phyloP scores from a whole-genome alignment of 192 early-diverging fungal genomes.

The Coemansia sp. region DNA sequence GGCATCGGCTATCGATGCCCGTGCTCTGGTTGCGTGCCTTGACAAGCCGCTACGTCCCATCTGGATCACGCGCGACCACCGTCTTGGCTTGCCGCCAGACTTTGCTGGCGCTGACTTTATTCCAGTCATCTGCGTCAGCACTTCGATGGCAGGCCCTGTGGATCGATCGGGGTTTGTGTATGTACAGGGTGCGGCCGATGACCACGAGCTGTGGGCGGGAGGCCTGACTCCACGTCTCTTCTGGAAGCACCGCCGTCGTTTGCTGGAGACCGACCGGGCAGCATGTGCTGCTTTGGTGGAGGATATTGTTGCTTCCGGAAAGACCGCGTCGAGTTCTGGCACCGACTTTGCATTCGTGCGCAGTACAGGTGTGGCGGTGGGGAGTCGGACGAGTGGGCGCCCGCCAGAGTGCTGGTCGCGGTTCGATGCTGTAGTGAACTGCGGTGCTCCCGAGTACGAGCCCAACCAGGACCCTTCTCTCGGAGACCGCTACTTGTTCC shows the following conservation, averaged over 20 bases:
- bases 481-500: conserved; percentile 53
- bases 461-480: conserved; percentile 12
- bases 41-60: conserved; percentile 70
- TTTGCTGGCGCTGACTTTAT: conserved; percentile 50
- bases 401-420: conserved; percentile 55
- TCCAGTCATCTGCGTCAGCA: conserved; percentile 72
- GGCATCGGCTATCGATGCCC: conserved; percentile 44
- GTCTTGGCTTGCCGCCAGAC: conserved; percentile 41
- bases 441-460: conserved; percentile 55
- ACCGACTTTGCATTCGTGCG: conserved; percentile 56
- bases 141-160: conserved; percentile 30
- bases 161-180: conserved; percentile 58
- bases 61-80: conserved; percentile 70
- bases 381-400: conserved; percentile 44
- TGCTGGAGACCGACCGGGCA: conserved; percentile 22
- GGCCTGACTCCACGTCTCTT: conserved; percentile 60
- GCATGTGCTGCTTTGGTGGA: conserved; percentile 22
- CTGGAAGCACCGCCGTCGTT: conserved; percentile 50
- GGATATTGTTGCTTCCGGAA: not conserved
- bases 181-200: conserved; percentile 87
- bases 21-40: conserved; percentile 18
- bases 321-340: too few relatives aligned
- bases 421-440: conserved; percentile 83
- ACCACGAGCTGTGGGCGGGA: conserved; percentile 80
- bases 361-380: conserved; percentile 59